phyloP scores from a whole-genome alignment of 305 asterid species.

The Fraxinus latifolia region DNA sequence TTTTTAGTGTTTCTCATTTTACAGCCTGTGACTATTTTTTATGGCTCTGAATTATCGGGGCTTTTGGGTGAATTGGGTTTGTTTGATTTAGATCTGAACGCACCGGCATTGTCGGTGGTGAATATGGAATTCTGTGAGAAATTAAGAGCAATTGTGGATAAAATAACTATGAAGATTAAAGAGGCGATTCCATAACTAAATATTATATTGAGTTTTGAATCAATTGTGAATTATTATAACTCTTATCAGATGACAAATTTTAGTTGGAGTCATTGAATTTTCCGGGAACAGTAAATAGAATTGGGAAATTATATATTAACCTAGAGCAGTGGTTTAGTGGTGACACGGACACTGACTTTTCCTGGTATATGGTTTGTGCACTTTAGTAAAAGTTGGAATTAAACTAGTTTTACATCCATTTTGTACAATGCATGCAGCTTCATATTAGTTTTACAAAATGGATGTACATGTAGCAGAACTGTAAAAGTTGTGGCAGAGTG shows the following conservation, averaged over 20 bases:
- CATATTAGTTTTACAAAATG: too few species aligned
- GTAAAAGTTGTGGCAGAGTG: not conserved
- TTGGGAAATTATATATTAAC: not conserved
- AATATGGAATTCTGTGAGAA: slow-evolving; percentile 14
- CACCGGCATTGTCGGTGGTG: slow-evolving; percentile 21
- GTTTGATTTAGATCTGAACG: slow-evolving; percentile 37
- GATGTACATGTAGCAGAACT: too few species aligned
- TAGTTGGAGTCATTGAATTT: not conserved
- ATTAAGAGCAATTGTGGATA: slow-evolving; percentile 11
- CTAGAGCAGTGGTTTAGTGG: not conserved
- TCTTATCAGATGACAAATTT: not conserved
- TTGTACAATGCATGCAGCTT: too few species aligned
- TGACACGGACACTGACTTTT: not conserved
- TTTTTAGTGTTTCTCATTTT: not conserved
- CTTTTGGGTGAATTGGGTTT: slow-evolving; percentile 21
- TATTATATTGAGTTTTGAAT: not conserved
- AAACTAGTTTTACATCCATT: too few species aligned
- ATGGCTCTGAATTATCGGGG: not conserved
- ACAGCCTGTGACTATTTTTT: slow-evolving; percentile 11
- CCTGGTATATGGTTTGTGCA: not conserved
- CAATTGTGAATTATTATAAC: not conserved
- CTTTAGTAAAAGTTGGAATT: not conserved
- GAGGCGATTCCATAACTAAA: not conserved
- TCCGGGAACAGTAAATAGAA: not conserved
- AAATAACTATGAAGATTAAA: not conserved